Percentiles rank a stretch among this genome's conserved stretches.
phyloP scores from a whole-genome alignment of 2,329 filamentous ascomycete species.

The Chalaropsis ovoidea region DNA sequence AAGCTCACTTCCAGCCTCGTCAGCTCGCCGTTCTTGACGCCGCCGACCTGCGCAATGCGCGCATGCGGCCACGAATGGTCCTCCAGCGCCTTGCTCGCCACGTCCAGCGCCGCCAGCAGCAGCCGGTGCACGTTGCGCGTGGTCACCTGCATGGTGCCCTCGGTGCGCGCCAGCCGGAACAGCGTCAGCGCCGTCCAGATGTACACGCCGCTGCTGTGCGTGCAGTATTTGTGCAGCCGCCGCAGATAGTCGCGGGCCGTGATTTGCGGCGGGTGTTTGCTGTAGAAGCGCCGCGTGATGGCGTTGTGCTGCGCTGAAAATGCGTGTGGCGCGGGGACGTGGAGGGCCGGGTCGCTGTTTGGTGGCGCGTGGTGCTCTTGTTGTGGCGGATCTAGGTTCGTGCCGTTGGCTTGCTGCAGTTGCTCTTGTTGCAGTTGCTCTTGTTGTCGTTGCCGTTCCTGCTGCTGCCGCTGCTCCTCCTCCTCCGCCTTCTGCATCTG shows the following conservation, averaged over 20 bases:
- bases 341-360: not conserved
- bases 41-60: slow-evolving; percentile 77
- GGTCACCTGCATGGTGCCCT: slow-evolving; percentile 70
- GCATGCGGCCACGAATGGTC: slow-evolving; percentile 79
- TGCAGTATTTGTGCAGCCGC: slow-evolving; percentile 81
- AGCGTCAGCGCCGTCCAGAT: slow-evolving; percentile 61
- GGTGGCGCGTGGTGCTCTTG: slow-evolving; percentile 26
- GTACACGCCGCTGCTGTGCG: slow-evolving; percentile 88
- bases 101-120: slow-evolving; percentile 69
- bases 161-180: slow-evolving; percentile 65
- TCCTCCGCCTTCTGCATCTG: slow-evolving; percentile 26
- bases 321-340: not conserved
- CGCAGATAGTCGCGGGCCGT: slow-evolving; percentile 73
- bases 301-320: slow-evolving; percentile 48
- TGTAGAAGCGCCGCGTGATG: slow-evolving; percentile 88
- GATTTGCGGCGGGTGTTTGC: slow-evolving; percentile 75
- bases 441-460: slow-evolving; percentile 14
- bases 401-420: not conserved
- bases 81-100: slow-evolving; percentile 92
- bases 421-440: slow-evolving; percentile 10
- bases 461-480: not conserved
- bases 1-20: slow-evolving; percentile 81
- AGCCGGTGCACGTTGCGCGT: slow-evolving; percentile 77
- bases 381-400: slow-evolving; percentile 12
- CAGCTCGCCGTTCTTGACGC: slow-evolving; percentile 72